Conservation (phyloP, 176 grass and related monocot genomes). For the Pontederia crassipes region DNA sequence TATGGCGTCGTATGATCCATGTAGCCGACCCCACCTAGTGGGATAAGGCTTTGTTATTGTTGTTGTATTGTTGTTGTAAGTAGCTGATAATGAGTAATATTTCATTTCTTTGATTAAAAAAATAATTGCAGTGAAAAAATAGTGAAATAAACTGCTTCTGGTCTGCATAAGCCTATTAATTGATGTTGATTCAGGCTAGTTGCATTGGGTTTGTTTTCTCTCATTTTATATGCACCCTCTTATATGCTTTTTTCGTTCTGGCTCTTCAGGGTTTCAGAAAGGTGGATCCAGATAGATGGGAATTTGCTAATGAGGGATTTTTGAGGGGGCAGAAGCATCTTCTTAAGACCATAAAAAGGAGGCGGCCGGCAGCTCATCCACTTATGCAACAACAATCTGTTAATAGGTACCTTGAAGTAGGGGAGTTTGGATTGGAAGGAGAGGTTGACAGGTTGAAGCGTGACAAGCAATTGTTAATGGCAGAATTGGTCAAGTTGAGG, state of each 20-base stretch:
- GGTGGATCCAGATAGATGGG: constrained; percentile 87
- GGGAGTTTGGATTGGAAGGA: constrained; percentile 63
- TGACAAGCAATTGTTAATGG: constrained; percentile 63
- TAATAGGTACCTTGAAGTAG: constrained; percentile 68
- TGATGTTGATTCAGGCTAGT: too few species aligned
- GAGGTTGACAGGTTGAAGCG: constrained; percentile 65
- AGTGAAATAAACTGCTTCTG: too few species aligned
- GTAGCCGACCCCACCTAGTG: too few species aligned
- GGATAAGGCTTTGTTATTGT: too few species aligned
- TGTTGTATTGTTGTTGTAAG: too few species aligned
- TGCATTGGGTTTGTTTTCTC: background rate
- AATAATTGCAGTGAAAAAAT: too few species aligned
- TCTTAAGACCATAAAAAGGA: constrained; percentile 73
- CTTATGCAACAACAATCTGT: constrained; percentile 43
- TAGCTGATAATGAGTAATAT: too few species aligned
- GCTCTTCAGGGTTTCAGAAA: constrained; percentile 79
- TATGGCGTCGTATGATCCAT: too few species aligned
- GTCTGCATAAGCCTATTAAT: too few species aligned
- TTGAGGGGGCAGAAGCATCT: constrained; percentile 76
- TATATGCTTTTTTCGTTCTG: background rate
- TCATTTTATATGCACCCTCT: background rate
- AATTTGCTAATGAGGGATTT: constrained; percentile 88
- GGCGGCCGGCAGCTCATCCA: constrained; percentile 39
- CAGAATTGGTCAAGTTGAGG: constrained; percentile 81
- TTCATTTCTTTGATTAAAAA: too few species aligned